Evolutionary conservation across 805 yeast genomes (phyloP).

Genomic region (Wickerhamomyces rabaulensis): DNA sequence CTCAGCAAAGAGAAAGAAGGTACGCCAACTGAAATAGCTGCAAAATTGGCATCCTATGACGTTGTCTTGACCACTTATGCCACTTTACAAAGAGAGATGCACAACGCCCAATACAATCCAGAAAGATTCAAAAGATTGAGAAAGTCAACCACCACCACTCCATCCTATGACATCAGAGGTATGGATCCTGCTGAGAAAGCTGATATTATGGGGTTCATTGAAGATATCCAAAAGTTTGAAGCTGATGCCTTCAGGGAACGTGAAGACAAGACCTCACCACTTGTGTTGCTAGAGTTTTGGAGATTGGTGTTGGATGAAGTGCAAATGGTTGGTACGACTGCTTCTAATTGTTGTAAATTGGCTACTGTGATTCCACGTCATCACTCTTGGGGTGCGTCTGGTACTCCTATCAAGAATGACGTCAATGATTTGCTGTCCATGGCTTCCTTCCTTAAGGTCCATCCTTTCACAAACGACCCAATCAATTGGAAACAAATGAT

Average conservation of each 20-base stretch:
- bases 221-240: slow-evolving; percentile 7
- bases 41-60: slow-evolving; percentile 57
- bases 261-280: slow-evolving; percentile 68
- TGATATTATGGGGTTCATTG: slow-evolving; percentile 2
- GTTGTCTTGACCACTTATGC: slow-evolving; percentile 77
- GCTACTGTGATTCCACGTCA: slow-evolving; percentile 75
- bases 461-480: slow-evolving; percentile 46
- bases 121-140: slow-evolving; percentile 25
- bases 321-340: slow-evolving; percentile 78
- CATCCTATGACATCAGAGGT: background rate
- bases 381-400: slow-evolving; percentile 97
- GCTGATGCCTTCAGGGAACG: slow-evolving; percentile 4
- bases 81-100: slow-evolving; percentile 67
- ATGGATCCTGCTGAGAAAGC: slow-evolving; percentile 5
- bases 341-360: slow-evolving; percentile 73
- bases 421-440: slow-evolving; percentile 67
- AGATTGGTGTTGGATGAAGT: slow-evolving; percentile 90
- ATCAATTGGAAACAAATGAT: slow-evolving; percentile 14
- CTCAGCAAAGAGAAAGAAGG: slow-evolving; percentile 30
- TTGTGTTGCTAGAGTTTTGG: slow-evolving; percentile 81
- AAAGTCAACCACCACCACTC: background rate
- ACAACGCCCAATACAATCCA: slow-evolving; percentile 71
- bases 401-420: slow-evolving; percentile 77
- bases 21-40: slow-evolving; percentile 37
- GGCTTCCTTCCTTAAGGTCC: slow-evolving; percentile 56